Base-by-base conservation (phyloP, 495 filamentous ascomycete species). In the Xylaria cubensis region DNA sequence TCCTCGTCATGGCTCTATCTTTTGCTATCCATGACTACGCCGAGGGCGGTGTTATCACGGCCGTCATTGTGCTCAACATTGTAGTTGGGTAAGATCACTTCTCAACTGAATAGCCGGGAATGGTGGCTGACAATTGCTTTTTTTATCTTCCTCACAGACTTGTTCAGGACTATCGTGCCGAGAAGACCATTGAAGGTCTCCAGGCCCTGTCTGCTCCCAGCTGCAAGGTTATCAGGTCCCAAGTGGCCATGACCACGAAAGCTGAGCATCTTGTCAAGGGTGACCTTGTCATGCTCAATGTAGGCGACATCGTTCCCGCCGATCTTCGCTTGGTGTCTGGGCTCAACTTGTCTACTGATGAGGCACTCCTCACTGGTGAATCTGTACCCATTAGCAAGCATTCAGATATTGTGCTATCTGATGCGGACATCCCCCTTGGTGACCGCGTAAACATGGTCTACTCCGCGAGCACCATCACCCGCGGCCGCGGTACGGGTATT, bases 281-380 rank as follows among this genome's bases (percentile, higher is more conserved):
- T 46, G 92, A 94, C 73, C 83, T 94, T 59, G 89, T 93, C n/a
- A 82, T 87, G 42, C 79, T 93, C n/a, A 84, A 87, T 64, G 89
- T 90, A 8, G 91, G 91, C 13, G 91, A 92, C 75, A 91, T 91
- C 17, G 85, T 93, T 55, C 92, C 92, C 7, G 92, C 92, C 7
- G 92, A 94, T 79, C 75, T 90, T 69, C 83, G 89, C 77, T 81
- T 93, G 50, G 82, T 92, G 51, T 89, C 93, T 64, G 88, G 88
- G 2, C 85, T 92, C 75, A 93, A 93, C 72, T 87, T 93, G 69
- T 90, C 92, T 77, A 88, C 90, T 29, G 92, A 93, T 73, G 91
- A 93, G 77, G 90, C 92, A 39, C 83, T 93, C 13, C 84, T 94
- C 13, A 94, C 92, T 9, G 92, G 92, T n/a, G 92, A 94, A 75